Percentiles rank a stretch among this genome's conserved stretches.
phyloP scores from a whole-genome alignment of 495 filamentous ascomycete genomes.

The Aspergillus asperescens region DNA sequence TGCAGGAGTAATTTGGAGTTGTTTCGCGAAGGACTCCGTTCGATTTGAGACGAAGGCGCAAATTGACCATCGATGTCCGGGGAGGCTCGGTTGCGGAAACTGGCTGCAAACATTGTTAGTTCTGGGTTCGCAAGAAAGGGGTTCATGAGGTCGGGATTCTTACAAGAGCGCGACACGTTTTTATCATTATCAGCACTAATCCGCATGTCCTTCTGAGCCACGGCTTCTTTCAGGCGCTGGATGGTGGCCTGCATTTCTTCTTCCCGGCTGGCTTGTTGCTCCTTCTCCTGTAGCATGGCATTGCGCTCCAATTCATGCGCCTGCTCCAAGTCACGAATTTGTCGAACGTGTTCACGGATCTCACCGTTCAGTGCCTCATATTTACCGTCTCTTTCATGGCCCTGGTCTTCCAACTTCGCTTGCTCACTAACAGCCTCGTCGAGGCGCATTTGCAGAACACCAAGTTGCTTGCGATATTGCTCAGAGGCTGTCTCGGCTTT shows the following conservation, averaged over 20 bases:
- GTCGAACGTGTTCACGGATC: conserved; percentile 68
- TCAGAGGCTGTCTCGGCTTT: conserved; percentile 76
- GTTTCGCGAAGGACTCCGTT: conserved; percentile 76
- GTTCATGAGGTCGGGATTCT: conserved; percentile 22
- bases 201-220: conserved; percentile 62
- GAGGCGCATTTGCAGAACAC: conserved; percentile 76
- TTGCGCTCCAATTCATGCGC: conserved; percentile 87
- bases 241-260: conserved; percentile 86
- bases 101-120: conserved; percentile 43
- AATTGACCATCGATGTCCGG: conserved; percentile 63
- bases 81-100: conserved; percentile 47
- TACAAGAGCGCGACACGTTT: conserved; percentile 65
- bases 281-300: conserved; percentile 83
- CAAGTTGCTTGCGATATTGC: conserved; percentile 75
- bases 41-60: conserved; percentile 76
- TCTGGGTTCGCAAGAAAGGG: neutral
- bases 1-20: conserved; percentile 83
- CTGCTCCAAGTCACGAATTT: conserved; percentile 81
- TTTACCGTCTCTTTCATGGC: conserved; percentile 75
- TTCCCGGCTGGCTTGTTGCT: conserved; percentile 74
- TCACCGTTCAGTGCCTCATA: conserved; percentile 75
- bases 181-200: conserved; percentile 59
- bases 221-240: conserved; percentile 80
- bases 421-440: conserved; percentile 84
- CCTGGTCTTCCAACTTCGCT: conserved; percentile 73